Base-by-base conservation (phyloP, 768 basidiomycete species). In the Mycena chlorophos region DNA sequence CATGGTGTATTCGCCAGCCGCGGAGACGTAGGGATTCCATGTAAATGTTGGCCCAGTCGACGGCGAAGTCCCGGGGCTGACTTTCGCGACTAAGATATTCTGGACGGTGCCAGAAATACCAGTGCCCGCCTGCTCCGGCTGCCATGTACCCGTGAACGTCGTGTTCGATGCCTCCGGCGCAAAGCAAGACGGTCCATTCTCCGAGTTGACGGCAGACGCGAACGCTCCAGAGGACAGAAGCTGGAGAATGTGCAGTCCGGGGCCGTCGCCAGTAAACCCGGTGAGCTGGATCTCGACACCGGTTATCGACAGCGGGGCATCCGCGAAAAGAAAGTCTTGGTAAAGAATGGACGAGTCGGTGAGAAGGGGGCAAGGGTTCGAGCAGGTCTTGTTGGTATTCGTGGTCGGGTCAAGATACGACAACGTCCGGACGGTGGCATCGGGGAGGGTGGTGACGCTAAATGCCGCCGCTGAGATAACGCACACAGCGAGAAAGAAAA, bases 271-370 rank as follows among this genome's bases (percentile, higher is more conserved):
- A 42, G 75, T 79, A 80, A 88, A 96, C 45, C 78, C 73, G 6
- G 87, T 84, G 19, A 98, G 76, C 52, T 85, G 88, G 65, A 99
- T 77, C 70, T 95, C 88, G 58, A 97, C 84, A 48, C 97, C 97
- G 5, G 94, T 97, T 63, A 98, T 82, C n/a, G 77, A 73, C 29
- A 82, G 67, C 5, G 80, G 68, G 25, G 66, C 68, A 48, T 78
- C 71, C n/a, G n/a, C n/a, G 69, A 98, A 98, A 38, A 97, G 73
- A 74, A 97, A 99, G 70, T 99, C 97, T 70, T 98, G 94, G 68
- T 93, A 98, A 1, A 83, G 79, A 54, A 98, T 72, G 12, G 84
- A 79, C 2, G 89, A 69, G 68, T 97, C 84, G 42, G 85, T 85
- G 4, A 84, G 84, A 37, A 99, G 78, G 0, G 94, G 92, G 69